phyloP scores from a whole-genome alignment of 257 asterid species.

The Solanum sitiens region DNA sequence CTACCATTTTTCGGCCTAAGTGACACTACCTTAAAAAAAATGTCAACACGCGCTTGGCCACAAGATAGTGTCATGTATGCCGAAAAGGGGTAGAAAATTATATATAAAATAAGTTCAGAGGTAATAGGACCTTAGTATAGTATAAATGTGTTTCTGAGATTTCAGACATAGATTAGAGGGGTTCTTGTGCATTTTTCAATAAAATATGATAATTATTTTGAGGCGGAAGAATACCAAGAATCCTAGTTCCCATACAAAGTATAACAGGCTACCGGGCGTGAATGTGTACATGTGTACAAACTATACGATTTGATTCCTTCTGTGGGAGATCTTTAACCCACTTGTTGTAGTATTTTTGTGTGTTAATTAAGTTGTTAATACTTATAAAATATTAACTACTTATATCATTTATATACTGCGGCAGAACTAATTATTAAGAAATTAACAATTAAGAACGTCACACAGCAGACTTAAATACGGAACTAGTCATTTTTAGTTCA shows the following conservation, averaged over 20 bases:
- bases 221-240: accelerated
- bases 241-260: not conserved
- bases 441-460: not conserved
- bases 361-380: not conserved
- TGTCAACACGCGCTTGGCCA: too few relatives aligned
- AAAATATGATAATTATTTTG: not conserved
- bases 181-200: too few relatives aligned
- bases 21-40: too few relatives aligned
- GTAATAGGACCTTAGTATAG: too few relatives aligned
- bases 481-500: not conserved
- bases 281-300: too few relatives aligned
- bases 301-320: not conserved
- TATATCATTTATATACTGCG: not conserved
- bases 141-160: too few relatives aligned
- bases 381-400: not conserved
- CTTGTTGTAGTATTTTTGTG: not conserved
- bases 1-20: too few relatives aligned
- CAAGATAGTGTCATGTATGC: too few relatives aligned
- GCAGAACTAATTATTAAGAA: not conserved
- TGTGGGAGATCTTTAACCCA: not conserved
- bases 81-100: too few relatives aligned
- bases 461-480: not conserved
- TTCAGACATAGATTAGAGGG: too few relatives aligned
- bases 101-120: too few relatives aligned
- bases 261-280: not conserved